Conservation (phyloP, 495 filamentous ascomycete species). For the Aspergillus steynii region DNA sequence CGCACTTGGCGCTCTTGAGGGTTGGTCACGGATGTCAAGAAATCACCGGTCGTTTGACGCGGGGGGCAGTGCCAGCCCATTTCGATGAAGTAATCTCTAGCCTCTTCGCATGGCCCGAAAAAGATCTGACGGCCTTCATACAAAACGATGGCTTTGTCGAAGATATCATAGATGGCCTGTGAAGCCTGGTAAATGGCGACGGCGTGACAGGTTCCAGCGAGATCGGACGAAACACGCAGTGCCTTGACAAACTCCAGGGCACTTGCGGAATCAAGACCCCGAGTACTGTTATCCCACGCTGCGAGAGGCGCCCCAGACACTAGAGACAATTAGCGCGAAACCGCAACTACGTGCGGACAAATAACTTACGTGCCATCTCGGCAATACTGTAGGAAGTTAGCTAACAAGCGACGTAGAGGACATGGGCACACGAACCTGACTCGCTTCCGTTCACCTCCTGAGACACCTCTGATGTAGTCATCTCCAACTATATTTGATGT, state of each 20-base stretch:
- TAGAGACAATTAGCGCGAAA: slow-evolving; percentile 38
- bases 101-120: slow-evolving; percentile 59
- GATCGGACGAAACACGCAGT: slow-evolving; percentile 69
- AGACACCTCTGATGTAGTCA: slow-evolving; percentile 64
- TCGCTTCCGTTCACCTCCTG: slow-evolving; percentile 80
- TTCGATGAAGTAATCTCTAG: slow-evolving; percentile 60
- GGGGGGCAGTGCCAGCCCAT: slow-evolving; percentile 63
- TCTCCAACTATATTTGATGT: slow-evolving; percentile 41
- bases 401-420: neutral
- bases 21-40: slow-evolving; percentile 72
- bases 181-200: slow-evolving; percentile 85
- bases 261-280: slow-evolving; percentile 81
- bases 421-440: slow-evolving; percentile 31
- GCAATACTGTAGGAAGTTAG: slow-evolving; percentile 43
- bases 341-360: slow-evolving; percentile 10
- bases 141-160: slow-evolving; percentile 62
- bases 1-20: slow-evolving; percentile 61
- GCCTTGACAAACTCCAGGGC: slow-evolving; percentile 73
- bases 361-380: slow-evolving; percentile 55
- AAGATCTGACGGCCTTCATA: slow-evolving; percentile 70
- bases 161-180: slow-evolving; percentile 74
- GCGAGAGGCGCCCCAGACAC: slow-evolving; percentile 70
- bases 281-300: slow-evolving; percentile 84
- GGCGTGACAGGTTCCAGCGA: slow-evolving; percentile 72
- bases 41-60: slow-evolving; percentile 66